Conservation (phyloP, 768 basidiomycete genomes). For the Boletus vermiculosoides region DNA sequence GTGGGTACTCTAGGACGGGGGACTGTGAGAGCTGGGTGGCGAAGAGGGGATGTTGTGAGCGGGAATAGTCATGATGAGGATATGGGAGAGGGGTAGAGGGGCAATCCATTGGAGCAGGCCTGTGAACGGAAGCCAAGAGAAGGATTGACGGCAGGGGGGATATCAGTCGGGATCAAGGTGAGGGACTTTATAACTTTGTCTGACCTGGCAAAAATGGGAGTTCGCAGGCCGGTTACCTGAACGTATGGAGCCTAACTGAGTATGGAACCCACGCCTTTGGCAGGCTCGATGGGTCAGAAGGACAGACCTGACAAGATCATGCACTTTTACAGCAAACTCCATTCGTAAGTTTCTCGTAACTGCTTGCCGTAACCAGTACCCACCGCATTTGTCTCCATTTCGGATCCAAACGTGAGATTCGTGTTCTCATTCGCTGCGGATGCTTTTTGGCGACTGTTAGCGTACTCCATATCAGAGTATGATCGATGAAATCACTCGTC, state of each 20-base stretch:
- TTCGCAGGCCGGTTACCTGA: constrained; percentile 22
- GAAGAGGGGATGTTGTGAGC: neutral
- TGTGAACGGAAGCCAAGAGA: constrained; percentile 9
- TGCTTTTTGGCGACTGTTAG: constrained; percentile 2
- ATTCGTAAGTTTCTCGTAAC: constrained; percentile 30
- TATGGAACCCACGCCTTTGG: constrained; percentile 33
- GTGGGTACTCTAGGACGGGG: constrained; percentile 3
- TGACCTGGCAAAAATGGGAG: constrained; percentile 18
- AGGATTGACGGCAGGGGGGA: constrained; percentile 24
- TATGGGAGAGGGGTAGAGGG: neutral
- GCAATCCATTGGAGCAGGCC: constrained; percentile 13
- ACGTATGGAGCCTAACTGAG: constrained; percentile 18
- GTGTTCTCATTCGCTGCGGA: constrained; percentile 15
- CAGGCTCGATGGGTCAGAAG: constrained; percentile 31
- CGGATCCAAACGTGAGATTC: constrained; percentile 23
- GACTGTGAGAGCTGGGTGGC: neutral
- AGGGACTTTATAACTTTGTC: constrained; percentile 35
- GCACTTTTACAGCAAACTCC: constrained; percentile 29
- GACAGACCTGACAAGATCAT: constrained; percentile 27
- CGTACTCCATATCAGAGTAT: constrained; percentile 18
- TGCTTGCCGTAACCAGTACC: constrained; percentile 27
- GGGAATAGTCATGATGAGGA: neutral
- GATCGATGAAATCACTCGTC: constrained; percentile 30
- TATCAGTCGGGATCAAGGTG: constrained; percentile 4
- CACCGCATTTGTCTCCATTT: constrained; percentile 29